Conservation (phyloP, 2,329 filamentous ascomycete genomes). For the Trichoderma cornu-damae region DNA sequence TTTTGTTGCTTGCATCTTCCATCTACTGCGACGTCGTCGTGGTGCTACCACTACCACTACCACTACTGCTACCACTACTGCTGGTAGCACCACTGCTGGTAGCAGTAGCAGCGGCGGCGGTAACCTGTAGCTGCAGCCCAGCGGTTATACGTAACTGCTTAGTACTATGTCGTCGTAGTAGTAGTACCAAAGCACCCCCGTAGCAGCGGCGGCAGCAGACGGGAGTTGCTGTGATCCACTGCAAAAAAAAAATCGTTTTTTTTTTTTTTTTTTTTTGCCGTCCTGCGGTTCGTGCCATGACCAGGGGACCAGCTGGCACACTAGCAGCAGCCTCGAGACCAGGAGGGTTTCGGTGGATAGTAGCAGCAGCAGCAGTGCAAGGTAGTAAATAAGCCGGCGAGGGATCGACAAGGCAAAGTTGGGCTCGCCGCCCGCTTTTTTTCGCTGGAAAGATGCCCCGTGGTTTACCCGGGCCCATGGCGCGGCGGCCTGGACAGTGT, state of each 20-base stretch:
- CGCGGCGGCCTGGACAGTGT: not conserved
- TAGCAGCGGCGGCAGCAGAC: not conserved
- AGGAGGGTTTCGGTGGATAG: constrained; percentile 1
- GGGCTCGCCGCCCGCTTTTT: not conserved
- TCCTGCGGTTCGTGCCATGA: constrained; percentile 12
- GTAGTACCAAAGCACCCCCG: too few relatives aligned
- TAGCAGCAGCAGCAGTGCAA: not conserved
- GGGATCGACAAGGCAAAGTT: constrained; percentile 17
- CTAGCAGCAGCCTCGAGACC: constrained; percentile 13
- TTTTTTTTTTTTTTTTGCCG: too few relatives aligned
- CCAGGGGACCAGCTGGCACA: constrained; percentile 9
- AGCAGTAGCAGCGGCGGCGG: not conserved
- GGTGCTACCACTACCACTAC: not conserved
- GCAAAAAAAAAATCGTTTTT: not conserved
- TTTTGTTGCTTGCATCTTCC: constrained; percentile 2
- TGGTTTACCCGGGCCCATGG: not conserved
- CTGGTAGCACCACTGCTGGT: too few relatives aligned
- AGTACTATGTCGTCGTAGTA: too few relatives aligned
- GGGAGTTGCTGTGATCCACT: constrained; percentile 8
- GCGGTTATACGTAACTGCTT: too few relatives aligned
- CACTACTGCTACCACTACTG: not conserved
- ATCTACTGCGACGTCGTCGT: constrained; percentile 8
- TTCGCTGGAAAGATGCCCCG: not conserved
- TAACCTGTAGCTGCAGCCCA: not conserved
- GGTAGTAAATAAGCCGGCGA: not conserved